Base-by-base conservation (phyloP, 345 rosid genomes). In the Populus nigra region DNA sequence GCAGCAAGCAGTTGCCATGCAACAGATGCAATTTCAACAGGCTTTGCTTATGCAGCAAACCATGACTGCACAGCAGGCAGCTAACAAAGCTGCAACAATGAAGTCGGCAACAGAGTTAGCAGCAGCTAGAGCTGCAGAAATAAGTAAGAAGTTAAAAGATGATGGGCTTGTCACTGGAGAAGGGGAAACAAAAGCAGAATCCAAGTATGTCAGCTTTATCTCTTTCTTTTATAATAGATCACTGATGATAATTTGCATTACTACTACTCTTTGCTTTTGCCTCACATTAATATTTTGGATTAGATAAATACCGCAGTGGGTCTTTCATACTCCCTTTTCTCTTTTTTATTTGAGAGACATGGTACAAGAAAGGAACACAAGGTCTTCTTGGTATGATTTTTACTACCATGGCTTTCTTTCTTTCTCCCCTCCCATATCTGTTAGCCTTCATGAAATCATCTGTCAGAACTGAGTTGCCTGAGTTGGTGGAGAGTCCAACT, bases 1-100 rank as follows among this genome's bases (percentile, higher is more conserved):
- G 98, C 99, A 95, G 88, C 99, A 95, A 85, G 99, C 99, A 75
- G 99, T 95, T 79, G 96, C 94, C 29, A 92, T 93, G 94, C 99
- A 95, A 82, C 99, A 95, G 81, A 92, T 95, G 97, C 98, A 95
- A 73, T 95, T 93, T 83, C 99, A 95, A 71, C 98, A 95, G 87
- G 94, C 98, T 75, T 89, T 95, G 88, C 85, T 93, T 73, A 95
- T 95, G 99, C 99, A 95, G 59, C 99, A 95, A 84, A 91, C 91
- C 35, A 74, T 93, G 93, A 91, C 91, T 83, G 93, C 98, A 47
- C 99, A 95, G 83, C 99, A 95, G 89, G 99, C 97, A 77, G 99
- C 99, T 73, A 93, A 91, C 77, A 87, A 88, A 78, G 98, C 98
- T 69, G 97, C 99, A 63, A 84, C 89, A 68, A 95, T 95, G 99